Evolutionary conservation across 2,329 filamentous ascomycete genomes (phyloP).

Genomic region (Grosmannia penicillata): DNA sequence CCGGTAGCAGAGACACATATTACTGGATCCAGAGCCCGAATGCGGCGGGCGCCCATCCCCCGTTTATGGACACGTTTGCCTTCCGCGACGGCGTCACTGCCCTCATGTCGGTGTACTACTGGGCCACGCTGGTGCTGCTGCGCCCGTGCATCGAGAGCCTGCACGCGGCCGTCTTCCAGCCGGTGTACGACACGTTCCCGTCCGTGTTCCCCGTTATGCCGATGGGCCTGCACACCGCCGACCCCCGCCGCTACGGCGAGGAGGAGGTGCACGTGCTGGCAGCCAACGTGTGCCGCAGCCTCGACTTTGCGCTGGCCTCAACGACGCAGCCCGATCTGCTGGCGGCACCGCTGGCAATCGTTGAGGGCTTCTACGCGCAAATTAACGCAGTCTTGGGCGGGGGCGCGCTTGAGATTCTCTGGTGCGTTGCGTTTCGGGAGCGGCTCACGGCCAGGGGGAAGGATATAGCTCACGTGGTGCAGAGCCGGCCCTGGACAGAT

Average conservation of each 20-base stretch:
- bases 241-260: constrained; percentile 16
- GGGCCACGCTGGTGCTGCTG: constrained; percentile 34
- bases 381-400: constrained; percentile 23
- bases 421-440: constrained; percentile 29
- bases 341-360: constrained; percentile 25
- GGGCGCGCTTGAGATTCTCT: constrained; percentile 29
- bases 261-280: constrained; percentile 29
- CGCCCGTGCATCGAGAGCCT: constrained; percentile 32
- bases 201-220: constrained; percentile 20
- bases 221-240: constrained; percentile 22
- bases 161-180: constrained; percentile 27
- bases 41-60: constrained; percentile 17
- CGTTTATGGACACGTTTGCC: constrained; percentile 28
- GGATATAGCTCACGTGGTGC: constrained; percentile 23
- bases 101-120: constrained; percentile 36
- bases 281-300: constrained; percentile 31
- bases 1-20: too few relatives aligned
- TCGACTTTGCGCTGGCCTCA: constrained; percentile 29
- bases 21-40: constrained; percentile 24
- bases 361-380: constrained; percentile 25
- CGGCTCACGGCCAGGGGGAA: constrained; percentile 25
- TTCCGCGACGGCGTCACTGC: constrained; percentile 30
- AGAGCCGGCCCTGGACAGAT: constrained; percentile 23
- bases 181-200: constrained; percentile 25
- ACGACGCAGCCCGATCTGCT: constrained; percentile 33